Conservation (phyloP, 148 eudicot genomes). For the Nyssa sinensis region DNA sequence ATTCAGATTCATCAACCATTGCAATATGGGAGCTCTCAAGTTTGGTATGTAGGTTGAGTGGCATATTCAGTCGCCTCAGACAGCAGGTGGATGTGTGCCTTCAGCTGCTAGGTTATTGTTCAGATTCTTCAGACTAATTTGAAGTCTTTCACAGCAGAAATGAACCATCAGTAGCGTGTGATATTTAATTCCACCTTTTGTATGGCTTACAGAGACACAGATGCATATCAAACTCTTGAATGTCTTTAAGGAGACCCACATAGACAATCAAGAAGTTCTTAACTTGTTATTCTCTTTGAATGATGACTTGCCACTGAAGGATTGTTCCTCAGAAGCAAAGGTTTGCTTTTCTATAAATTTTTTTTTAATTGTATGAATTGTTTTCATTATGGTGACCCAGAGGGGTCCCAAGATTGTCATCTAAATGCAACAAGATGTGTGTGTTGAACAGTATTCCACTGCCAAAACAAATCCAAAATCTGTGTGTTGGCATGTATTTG, state of each 20-base stretch:
- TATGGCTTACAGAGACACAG: constrained; percentile 37
- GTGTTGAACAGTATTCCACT: too few species aligned
- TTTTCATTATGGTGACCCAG: too few species aligned
- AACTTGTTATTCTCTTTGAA: constrained; percentile 39
- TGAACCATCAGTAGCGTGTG: background rate
- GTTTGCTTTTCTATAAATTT: constrained; percentile 21
- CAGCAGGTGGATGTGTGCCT: constrained; percentile 39
- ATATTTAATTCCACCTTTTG: background rate
- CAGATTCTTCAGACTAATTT: background rate
- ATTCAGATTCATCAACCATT: constrained; percentile 27
- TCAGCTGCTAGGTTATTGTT: constrained; percentile 45
- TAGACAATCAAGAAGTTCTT: constrained; percentile 61
- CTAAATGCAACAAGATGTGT: too few species aligned
- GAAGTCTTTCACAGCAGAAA: constrained; percentile 5
- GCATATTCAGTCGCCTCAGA: constrained; percentile 37
- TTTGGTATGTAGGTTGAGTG: constrained; percentile 41
- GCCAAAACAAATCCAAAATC: too few species aligned
- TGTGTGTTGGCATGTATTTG: too few species aligned
- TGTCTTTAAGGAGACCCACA: constrained; percentile 35
- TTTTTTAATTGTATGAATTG: too few species aligned
- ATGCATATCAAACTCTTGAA: constrained; percentile 40
- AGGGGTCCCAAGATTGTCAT: too few species aligned
- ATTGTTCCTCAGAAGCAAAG: constrained; percentile 34
- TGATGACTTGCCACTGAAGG: constrained; percentile 51
- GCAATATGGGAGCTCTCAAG: constrained; percentile 55